phyloP scores from a whole-genome alignment of 768 basidiomycete genomes.

The Dacryopinax spathularia region DNA sequence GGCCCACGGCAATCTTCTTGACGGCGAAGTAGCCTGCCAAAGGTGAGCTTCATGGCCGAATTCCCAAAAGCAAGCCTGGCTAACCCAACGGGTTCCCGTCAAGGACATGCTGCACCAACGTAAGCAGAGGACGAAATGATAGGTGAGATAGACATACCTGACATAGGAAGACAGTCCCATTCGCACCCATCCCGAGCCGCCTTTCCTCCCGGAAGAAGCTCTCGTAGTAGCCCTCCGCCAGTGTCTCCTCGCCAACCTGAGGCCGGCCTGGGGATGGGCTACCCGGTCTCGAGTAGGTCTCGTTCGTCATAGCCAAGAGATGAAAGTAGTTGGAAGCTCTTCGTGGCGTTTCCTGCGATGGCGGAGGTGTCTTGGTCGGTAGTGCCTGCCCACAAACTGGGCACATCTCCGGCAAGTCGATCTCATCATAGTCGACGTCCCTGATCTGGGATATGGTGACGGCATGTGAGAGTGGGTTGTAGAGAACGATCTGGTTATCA shows the following conservation, averaged over 20 bases:
- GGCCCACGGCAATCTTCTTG: constrained; percentile 91
- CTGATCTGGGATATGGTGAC: constrained; percentile 40
- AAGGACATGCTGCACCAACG: constrained; percentile 51
- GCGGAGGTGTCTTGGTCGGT: neutral
- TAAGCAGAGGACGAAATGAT: neutral
- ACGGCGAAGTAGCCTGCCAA: constrained; percentile 69
- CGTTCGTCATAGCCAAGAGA: constrained; percentile 56
- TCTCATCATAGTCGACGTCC: constrained; percentile 14
- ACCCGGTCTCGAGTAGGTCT: constrained; percentile 37
- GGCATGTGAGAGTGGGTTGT: constrained; percentile 74
- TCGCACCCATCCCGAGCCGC: constrained; percentile 86
- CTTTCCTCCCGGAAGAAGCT: constrained; percentile 85
- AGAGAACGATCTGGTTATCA: constrained; percentile 77
- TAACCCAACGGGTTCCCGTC: constrained; percentile 73
- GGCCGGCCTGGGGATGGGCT: constrained; percentile 1
- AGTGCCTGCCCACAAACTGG: constrained; percentile 10
- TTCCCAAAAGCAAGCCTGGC: constrained; percentile 12
- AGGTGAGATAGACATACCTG: constrained; percentile 37
- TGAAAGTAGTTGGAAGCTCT: constrained; percentile 69
- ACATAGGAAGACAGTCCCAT: constrained; percentile 79
- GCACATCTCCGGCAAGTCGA: constrained; percentile 21
- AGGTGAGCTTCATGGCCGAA: neutral
- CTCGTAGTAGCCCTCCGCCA: constrained; percentile 88
- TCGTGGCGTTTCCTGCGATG: neutral
- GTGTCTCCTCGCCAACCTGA: constrained; percentile 37